Conservation (phyloP, 345 rosid species). For the Garcia nutans region DNA sequence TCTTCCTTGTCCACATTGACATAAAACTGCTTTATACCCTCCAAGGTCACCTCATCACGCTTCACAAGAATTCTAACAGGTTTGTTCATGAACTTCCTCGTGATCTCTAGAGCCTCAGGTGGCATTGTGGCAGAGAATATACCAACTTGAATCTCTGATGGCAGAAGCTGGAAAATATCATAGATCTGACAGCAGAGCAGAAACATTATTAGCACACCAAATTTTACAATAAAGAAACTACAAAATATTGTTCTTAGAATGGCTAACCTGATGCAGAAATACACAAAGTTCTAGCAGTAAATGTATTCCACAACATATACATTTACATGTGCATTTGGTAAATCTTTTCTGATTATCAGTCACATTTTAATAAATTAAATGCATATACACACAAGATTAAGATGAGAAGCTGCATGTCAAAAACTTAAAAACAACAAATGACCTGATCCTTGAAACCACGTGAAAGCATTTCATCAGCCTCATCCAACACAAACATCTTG, state of each 20-base stretch:
- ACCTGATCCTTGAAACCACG: constrained; percentile 32
- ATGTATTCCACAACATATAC: not conserved
- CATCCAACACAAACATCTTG: constrained; percentile 26
- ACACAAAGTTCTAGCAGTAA: not conserved
- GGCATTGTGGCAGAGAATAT: constrained; percentile 38
- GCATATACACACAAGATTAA: not conserved
- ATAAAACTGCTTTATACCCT: constrained; percentile 35
- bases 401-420: not conserved
- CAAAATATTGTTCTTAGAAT: not conserved
- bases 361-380: not conserved
- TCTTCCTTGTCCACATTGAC: constrained; percentile 34
- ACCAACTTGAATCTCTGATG: constrained; percentile 29
- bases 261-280: not conserved
- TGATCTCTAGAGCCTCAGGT: constrained; percentile 35
- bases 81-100: constrained; percentile 36
- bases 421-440: not conserved
- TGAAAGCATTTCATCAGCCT: constrained; percentile 28
- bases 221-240: not conserved
- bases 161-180: constrained; percentile 35
- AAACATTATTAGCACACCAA: not conserved
- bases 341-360: not conserved
- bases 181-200: constrained; percentile 18
- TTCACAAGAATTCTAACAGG: constrained; percentile 35
- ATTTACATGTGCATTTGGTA: not conserved
- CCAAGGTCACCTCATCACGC: constrained; percentile 35